A percentile compares a stretch with the other conserved stretches of the same genome.
Evolutionary conservation across 106 monocot species (phyloP).

Genomic region (Dactylorhiza incarnata): DNA sequence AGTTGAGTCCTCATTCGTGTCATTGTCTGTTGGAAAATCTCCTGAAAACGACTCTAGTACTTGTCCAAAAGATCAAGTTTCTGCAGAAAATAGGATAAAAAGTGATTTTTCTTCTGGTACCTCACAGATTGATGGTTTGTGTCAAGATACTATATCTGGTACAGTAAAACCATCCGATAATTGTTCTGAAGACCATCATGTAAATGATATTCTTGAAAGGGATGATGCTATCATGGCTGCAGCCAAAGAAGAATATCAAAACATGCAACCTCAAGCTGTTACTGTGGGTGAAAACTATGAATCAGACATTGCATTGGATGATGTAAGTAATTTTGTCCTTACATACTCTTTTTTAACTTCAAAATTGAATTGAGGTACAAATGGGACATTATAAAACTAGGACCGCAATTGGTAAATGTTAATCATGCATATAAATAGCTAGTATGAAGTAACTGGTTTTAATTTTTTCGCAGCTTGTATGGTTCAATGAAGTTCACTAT

Average conservation of each 20-base stretch:
- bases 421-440: not conserved
- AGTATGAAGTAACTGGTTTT: not conserved
- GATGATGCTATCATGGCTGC: not conserved
- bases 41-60: not conserved
- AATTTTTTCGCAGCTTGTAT: not conserved
- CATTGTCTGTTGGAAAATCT: not conserved
- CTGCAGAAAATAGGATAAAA: not conserved
- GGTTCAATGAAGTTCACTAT: not conserved
- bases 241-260: not conserved
- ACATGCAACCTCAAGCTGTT: not conserved
- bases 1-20: not conserved
- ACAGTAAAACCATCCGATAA: constrained; percentile 1
- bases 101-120: not conserved
- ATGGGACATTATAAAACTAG: not conserved
- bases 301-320: constrained; percentile 7
- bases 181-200: not conserved
- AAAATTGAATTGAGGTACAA: not conserved
- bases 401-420: not conserved
- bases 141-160: not conserved
- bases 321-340: not conserved
- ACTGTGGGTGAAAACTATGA: not conserved
- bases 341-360: not conserved
- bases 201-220: not conserved
- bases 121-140: not conserved
- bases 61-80: not conserved